Evolutionary conservation across 2,329 filamentous ascomycete species (phyloP), one percentile per base, ranked within the genome.

Genomic region (Stromatinia cepivora): DNA sequence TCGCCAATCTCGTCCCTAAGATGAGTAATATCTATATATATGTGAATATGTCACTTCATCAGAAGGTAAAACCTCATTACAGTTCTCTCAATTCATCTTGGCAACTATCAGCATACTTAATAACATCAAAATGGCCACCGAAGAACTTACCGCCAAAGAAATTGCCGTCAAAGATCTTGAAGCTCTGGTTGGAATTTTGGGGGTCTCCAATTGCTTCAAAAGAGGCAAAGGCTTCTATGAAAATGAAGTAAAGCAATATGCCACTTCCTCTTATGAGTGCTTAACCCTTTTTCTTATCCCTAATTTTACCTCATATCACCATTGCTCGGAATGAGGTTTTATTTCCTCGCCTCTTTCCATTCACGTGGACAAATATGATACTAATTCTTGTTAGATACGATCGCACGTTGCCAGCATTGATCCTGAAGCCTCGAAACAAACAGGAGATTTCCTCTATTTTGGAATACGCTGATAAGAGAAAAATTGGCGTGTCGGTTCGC

Each of bases 401-500:
- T 34, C 53, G 53, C 28, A 56, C 53, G 22, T 34, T 56, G 53
- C 83, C 83, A 3, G 80, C 73, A 4, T 76, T 83, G 42, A 83
- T 85, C 52, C 75, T 84, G 0, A 79, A 81, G 65, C 82, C 83
- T 4, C 79, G 79, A 34, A 77, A 76, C 57, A 80, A 82, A 36
- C 75, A 81, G 28, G 83, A 85, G 62, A 82, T 84, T 63, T 73
- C 77, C 15, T 72, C 75, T 9, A 76, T 80, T 2, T 72, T 85
- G 9, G 77, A 79, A 54, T 82, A 81, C 70, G 82, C 83, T 2
- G 80, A 77, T 53, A 73, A 78, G 4, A 76, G 80, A 64, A 79
- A 79, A 3, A 76, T 82, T 22, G 79, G 81, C 4, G 78, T 85
- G 1, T 81, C 83, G 11, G 79, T 84, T 67, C 80, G 79, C 70